phyloP scores from a whole-genome alignment of 2,329 filamentous ascomycete genomes.

The Didymella glomerata region DNA sequence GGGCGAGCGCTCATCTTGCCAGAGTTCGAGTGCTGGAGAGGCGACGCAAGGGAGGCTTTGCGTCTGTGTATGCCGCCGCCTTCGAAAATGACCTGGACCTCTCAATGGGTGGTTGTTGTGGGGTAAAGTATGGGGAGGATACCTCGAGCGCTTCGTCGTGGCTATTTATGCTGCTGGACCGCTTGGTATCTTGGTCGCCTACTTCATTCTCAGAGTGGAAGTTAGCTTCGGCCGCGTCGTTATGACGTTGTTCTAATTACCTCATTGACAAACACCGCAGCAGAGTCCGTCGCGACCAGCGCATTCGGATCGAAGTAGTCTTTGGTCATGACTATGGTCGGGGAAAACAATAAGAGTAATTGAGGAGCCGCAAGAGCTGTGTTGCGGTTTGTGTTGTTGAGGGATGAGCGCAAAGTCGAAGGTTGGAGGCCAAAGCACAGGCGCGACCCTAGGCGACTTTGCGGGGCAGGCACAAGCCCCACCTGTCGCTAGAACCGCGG shows the following conservation, averaged over 20 bases:
- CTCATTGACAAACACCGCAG: conserved; percentile 32
- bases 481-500: conserved; percentile 32
- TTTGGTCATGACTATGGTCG: conserved; percentile 28
- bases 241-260: conserved; percentile 36
- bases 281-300: conserved; percentile 23
- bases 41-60: conserved; percentile 66
- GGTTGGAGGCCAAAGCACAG: conserved; percentile 16
- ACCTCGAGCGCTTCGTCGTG: conserved; percentile 56
- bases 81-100: conserved; percentile 64
- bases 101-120: conserved; percentile 18
- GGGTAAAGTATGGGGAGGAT: neutral
- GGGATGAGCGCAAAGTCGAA: conserved; percentile 15
- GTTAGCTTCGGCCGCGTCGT: conserved; percentile 41
- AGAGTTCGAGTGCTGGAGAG: conserved; percentile 24
- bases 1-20: conserved; percentile 42
- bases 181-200: conserved; percentile 40
- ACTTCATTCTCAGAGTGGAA: conserved; percentile 46
- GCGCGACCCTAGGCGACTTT: conserved; percentile 19
- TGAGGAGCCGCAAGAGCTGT: neutral
- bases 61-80: conserved; percentile 62
- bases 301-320: conserved; percentile 33
- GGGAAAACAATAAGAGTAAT: conserved; percentile 6
- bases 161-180: conserved; percentile 41
- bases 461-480: conserved; percentile 34
- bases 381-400: conserved; percentile 12